Evolutionary conservation across 2,329 filamentous ascomycete genomes (phyloP).

Genomic region (Clonostachys solani): DNA sequence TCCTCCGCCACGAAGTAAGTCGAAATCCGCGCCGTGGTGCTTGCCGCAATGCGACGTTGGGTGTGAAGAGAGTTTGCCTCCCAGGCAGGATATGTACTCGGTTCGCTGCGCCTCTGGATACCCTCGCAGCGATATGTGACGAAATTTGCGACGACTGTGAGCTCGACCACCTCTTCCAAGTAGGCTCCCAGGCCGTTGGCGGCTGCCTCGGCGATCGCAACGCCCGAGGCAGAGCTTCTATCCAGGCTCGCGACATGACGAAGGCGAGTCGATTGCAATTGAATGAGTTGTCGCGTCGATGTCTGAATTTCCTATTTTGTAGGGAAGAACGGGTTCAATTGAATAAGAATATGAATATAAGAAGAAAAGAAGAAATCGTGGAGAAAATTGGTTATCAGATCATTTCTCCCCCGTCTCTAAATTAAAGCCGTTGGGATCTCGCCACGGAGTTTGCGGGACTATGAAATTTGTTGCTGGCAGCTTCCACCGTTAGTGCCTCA

Average conservation of each 20-base stretch:
- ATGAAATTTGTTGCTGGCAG: too few species aligned
- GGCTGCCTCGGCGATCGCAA: constrained; percentile 10
- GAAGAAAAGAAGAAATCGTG: too few species aligned
- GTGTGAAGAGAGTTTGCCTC: constrained; percentile 12
- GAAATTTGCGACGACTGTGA: constrained; percentile 11
- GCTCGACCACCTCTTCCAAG: constrained; percentile 18
- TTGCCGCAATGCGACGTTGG: constrained; percentile 3
- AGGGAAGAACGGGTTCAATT: background rate
- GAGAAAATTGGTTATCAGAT: too few species aligned
- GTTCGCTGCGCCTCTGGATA: constrained; percentile 9
- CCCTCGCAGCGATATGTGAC: constrained; percentile 3
- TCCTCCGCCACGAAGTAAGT: constrained; percentile 24
- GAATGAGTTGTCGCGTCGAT: background rate
- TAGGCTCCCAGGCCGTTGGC: constrained; percentile 15
- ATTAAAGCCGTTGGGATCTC: too few species aligned
- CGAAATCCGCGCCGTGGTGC: constrained; percentile 21
- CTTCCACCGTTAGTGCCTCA: too few species aligned
- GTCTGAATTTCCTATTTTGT: background rate
- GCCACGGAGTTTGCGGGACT: too few species aligned
- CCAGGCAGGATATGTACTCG: constrained; percentile 6
- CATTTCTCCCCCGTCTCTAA: too few species aligned
- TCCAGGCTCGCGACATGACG: background rate
- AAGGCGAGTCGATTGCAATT: background rate
- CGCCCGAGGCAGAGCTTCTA: constrained; percentile 3
- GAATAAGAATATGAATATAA: background rate